Evolutionary conservation across 768 basidiomycete species (phyloP), one percentile per base, ranked within the genome.

Genomic region (Lentinula sp.): DNA sequence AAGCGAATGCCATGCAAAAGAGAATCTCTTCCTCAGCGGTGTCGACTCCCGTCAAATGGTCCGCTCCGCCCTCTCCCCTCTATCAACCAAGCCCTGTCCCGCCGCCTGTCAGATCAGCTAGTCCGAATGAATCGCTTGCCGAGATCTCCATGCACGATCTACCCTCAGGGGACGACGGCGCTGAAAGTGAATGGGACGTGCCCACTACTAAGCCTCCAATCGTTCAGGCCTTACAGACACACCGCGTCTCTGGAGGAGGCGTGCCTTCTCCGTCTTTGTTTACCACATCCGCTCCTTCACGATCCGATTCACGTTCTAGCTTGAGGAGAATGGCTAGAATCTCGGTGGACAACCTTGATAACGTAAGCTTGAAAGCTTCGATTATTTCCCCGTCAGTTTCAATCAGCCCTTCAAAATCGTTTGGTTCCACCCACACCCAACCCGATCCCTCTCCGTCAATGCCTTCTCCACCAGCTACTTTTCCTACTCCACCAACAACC

Each of bases 101-200:
- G 9, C 39, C 39, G 8, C 20, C 23, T 13, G 39, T 13, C 32
- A 42, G 55, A 28, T 8, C 39, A 10, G 4, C 55, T 13, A 56
- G 41, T 32, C 55, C 55, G 16, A 45, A 56, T 56, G 57, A 59
- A 59, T 50, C 48, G 4, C 50, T 60, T 20, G 45, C 59, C 16
- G 59, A 50, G 18, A 49, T 60, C 20, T 60, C 59, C 13, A 60
- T 60, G 59, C 32, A 52, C 23, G 59, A 60, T 18, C 23, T 60
- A n/a, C 59, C 35, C 9, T 49, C 59, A 7, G 35, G 49, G 15
- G 48, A 50, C 12, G 59, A 60, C 10, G 50, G 23, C 28, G 59
- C 33, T 9, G 59, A 60, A 15, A 56, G 55, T n/a, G 55, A 56
- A 28, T 56, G 55, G 55, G 55, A 56, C 28, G 55, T 56, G 15